Evolutionary conservation across 108 stramenopile genomes (phyloP).

Genomic region (Aurantiochytrium sp.): DNA sequence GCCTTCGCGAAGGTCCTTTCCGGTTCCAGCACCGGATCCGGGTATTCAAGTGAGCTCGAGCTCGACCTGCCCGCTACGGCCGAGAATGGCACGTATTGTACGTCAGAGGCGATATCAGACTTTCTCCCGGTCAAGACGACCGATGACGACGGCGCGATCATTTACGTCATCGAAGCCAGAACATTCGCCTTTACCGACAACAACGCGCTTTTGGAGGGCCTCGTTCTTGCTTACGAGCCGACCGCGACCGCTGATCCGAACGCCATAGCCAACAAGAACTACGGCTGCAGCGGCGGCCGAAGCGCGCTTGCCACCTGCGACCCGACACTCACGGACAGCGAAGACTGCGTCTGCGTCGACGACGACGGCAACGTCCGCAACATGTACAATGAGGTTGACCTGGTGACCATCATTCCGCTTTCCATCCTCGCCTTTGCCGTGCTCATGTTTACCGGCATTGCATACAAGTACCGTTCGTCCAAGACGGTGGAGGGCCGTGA

Average conservation of each 20-base stretch:
- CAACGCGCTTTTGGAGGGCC: neutral
- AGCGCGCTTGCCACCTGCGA: neutral
- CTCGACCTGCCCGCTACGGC: neutral
- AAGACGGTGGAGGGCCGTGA: too few relatives aligned
- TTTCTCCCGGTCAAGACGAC: neutral
- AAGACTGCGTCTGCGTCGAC: neutral
- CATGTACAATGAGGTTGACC: too few relatives aligned
- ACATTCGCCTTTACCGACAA: neutral
- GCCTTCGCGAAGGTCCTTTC: neutral
- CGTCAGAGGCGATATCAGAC: neutral
- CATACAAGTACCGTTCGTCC: too few relatives aligned
- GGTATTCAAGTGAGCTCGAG: neutral
- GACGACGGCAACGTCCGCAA: neutral
- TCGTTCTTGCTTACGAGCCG: neutral
- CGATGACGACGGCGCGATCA: too few relatives aligned
- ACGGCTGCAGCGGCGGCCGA: neutral
- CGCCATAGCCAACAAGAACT: neutral
- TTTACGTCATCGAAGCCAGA: neutral
- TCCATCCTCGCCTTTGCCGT: too few relatives aligned
- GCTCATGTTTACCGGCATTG: too few relatives aligned
- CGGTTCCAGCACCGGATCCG: neutral
- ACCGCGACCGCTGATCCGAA: neutral
- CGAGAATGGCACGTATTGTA: neutral
- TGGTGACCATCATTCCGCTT: too few relatives aligned
- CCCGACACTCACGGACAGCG: neutral